A percentile compares a stretch with the other conserved stretches of the same genome.
These are phyloP conservation scores for Trichocladium uniseriatum DNA, from an alignment of 495 filamentous ascomycete species.

Conservation along the genomic window DNA sequence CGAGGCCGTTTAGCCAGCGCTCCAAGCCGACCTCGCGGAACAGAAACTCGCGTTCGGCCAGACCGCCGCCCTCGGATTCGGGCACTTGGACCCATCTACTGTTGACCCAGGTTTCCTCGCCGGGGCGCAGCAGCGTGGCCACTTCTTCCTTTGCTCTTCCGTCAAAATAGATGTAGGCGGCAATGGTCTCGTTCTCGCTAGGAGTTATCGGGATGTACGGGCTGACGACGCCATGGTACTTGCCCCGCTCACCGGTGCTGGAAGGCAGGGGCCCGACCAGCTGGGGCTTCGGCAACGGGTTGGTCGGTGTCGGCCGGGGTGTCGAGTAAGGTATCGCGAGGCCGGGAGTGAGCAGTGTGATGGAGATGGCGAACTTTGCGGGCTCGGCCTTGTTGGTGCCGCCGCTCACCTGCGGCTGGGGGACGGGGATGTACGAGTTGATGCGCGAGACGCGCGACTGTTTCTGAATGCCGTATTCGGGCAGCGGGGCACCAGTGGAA, in stretches of 20 bases:
- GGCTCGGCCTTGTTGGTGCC: constrained; percentile 70
- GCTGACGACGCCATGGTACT: constrained; percentile 50
- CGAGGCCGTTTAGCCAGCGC: constrained; percentile 88
- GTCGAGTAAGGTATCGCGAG: constrained; percentile 83
- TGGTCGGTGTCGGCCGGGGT: constrained; percentile 59
- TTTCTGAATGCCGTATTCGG: constrained; percentile 90
- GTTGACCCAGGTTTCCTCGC: constrained; percentile 98
- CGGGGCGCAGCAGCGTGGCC: constrained; percentile 81
- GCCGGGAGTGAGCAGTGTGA: constrained; percentile 84
- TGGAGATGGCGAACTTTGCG: constrained; percentile 91
- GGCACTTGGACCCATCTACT: constrained; percentile 95
- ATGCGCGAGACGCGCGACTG: constrained; percentile 85
- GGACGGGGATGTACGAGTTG: constrained; percentile 92
- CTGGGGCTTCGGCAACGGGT: constrained; percentile 69
- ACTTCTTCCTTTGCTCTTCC: constrained; percentile 93
- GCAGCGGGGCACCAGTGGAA: constrained; percentile 75
- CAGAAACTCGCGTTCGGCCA: constrained; percentile 93
- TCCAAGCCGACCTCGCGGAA: constrained; percentile 97
- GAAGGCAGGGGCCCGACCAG: constrained; percentile 60
- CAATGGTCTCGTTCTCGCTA: constrained; percentile 89
- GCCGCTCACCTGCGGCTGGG: constrained; percentile 66
- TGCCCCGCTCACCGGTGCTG: constrained; percentile 30
- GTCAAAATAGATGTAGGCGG: constrained; percentile 98
- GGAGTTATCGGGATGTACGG: constrained; percentile 85
- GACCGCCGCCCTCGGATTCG: constrained; percentile 78